Conservation (phyloP, 2,329 filamentous ascomycete genomes). For the Sporothrix phasma region DNA sequence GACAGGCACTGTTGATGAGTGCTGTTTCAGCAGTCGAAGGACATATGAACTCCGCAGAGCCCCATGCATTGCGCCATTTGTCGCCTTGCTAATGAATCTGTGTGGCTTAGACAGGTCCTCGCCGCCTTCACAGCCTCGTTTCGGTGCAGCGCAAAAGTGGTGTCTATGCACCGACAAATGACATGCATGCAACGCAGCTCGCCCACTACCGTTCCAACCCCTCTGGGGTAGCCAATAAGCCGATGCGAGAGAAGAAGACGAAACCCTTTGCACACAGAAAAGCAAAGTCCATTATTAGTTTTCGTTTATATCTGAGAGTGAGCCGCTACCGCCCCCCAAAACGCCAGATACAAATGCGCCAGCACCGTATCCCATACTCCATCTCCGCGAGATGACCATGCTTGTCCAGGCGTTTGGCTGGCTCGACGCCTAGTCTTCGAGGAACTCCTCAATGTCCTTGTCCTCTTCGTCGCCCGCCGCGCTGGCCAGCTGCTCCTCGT, state of each 20-base stretch:
- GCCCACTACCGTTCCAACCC: neutral
- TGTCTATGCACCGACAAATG: neutral
- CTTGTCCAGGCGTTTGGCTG: too few species aligned
- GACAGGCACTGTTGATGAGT: neutral
- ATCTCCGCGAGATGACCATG: neutral
- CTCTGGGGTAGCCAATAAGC: neutral
- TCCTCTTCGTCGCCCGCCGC: conserved; percentile 55
- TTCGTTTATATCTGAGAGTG: neutral
- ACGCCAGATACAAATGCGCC: neutral
- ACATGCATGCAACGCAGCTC: neutral
- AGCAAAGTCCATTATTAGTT: neutral
- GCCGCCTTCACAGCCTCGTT: neutral
- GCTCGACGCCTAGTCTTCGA: conserved; percentile 39
- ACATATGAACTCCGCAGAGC: neutral
- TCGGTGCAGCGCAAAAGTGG: neutral
- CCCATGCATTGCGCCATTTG: neutral
- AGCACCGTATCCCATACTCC: neutral
- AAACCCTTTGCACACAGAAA: neutral
- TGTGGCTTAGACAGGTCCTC: neutral
- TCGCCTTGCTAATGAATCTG: neutral
- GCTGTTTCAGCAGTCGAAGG: neutral
- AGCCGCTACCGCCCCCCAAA: neutral
- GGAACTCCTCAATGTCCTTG: conserved; percentile 64
- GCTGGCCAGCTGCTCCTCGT: conserved; percentile 49
- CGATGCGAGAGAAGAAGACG: too few species aligned